phyloP scores from a whole-genome alignment of 768 basidiomycete genomes.

The Boletus reticulatus region DNA sequence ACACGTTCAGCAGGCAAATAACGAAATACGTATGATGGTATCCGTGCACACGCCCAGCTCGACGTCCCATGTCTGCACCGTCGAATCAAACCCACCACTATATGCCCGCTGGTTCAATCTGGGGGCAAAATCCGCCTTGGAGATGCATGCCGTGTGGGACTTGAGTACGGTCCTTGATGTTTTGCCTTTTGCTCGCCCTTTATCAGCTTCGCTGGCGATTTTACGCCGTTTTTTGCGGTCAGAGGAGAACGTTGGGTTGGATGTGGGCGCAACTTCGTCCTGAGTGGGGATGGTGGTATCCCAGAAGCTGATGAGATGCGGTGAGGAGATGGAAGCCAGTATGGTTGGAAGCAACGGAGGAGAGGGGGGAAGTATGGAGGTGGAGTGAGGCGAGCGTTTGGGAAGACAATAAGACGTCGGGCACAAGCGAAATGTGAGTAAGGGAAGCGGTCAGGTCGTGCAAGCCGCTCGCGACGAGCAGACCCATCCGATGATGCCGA shows the following conservation, averaged over 20 bases:
- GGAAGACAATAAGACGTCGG: conserved; percentile 1
- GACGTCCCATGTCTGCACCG: conserved; percentile 84
- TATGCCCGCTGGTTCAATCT: conserved; percentile 46
- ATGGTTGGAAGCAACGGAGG: conserved; percentile 59
- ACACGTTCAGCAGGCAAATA: not conserved
- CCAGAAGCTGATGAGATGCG: conserved; percentile 80
- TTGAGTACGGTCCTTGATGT: conserved; percentile 73
- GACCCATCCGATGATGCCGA: conserved; percentile 26
- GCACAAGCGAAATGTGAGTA: conserved; percentile 26
- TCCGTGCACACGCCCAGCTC: conserved; percentile 68
- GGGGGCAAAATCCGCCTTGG: conserved; percentile 59
- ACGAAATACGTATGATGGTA: conserved; percentile 54
- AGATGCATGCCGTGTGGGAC: conserved; percentile 82
- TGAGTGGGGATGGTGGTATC: conserved; percentile 55
- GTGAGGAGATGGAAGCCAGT: conserved; percentile 70
- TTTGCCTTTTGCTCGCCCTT: conserved; percentile 47
- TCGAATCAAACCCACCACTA: conserved; percentile 89
- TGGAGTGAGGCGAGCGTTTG: conserved; percentile 60
- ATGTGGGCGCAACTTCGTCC: conserved; percentile 53
- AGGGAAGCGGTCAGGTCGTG: conserved; percentile 77
- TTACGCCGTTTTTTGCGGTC: conserved; percentile 63
- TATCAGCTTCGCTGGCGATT: conserved; percentile 35
- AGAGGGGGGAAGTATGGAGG: conserved; percentile 78
- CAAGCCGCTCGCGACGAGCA: conserved; percentile 62
- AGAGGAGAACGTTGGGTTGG: not conserved